phyloP scores from a whole-genome alignment of 441 rosid species.

The Breynia disticha region DNA sequence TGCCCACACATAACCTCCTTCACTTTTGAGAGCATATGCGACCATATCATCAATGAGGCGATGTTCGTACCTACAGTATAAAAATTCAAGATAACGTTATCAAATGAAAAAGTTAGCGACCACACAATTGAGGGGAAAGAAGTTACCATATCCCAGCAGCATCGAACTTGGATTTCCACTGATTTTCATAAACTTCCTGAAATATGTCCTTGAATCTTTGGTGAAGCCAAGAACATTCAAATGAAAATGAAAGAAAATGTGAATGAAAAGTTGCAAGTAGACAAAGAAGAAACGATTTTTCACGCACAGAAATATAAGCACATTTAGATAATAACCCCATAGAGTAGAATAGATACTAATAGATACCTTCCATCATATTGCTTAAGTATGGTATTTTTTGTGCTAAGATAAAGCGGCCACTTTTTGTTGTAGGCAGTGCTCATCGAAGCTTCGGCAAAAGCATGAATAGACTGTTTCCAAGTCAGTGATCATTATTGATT shows the following conservation, averaged over 20 bases:
- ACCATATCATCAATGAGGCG: slow-evolving; percentile 97
- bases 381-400: slow-evolving; percentile 91
- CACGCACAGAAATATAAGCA: too few relatives aligned
- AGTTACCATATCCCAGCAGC: slow-evolving; percentile 76
- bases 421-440: slow-evolving; percentile 81
- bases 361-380: slow-evolving; percentile 83
- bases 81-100: slow-evolving; percentile 6
- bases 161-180: slow-evolving; percentile 79
- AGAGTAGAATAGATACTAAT: background rate
- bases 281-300: too few relatives aligned
- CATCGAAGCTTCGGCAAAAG: slow-evolving; percentile 94
- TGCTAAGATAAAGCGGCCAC: slow-evolving; percentile 96
- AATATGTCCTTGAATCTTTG: slow-evolving; percentile 92
- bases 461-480: slow-evolving; percentile 57
- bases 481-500: background rate
- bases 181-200: slow-evolving; percentile 68
- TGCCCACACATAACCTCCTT: slow-evolving; percentile 96
- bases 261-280: background rate
- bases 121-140: background rate
- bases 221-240: background rate
- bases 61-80: slow-evolving; percentile 67
- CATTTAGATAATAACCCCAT: background rate
- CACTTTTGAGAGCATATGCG: slow-evolving; percentile 87
- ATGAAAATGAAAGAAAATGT: background rate
- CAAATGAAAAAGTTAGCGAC: background rate